Percentiles rank a stretch among this genome's conserved stretches.
Conservation (phyloP, 805 yeast genomes). For the Starmerella floris region DNA sequence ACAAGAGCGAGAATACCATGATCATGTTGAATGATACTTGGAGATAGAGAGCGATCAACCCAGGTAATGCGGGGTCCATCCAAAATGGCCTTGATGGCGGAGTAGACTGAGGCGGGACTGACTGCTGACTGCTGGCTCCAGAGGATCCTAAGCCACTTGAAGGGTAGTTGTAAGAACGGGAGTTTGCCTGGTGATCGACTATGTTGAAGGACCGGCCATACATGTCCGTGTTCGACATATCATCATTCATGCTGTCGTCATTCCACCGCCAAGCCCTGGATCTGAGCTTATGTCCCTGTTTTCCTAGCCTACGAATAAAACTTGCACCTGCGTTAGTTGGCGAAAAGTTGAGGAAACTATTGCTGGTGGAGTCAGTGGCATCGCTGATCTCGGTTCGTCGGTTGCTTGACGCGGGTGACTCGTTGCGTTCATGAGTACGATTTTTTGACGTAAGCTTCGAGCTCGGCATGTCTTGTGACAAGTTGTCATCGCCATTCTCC, state of each 20-base stretch:
- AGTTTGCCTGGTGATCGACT: no score
- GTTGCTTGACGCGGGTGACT: no score
- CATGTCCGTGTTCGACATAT: no score
- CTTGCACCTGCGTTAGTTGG: constrained; percentile 11
- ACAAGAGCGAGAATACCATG: constrained; percentile 39
- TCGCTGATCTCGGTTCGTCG: no score
- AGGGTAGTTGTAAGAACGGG: no score
- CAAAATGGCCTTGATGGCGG: constrained; percentile 7
- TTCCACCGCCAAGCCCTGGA: not conserved
- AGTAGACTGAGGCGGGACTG: not conserved
- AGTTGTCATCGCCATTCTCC: no score
- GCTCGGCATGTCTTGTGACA: no score
- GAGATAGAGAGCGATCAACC: constrained; percentile 45
- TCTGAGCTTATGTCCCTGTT: constrained; percentile 3
- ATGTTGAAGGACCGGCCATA: no score
- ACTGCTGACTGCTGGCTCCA: not conserved
- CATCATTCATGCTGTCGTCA: not conserved
- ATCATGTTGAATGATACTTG: constrained; percentile 48
- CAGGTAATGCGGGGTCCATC: constrained; percentile 32
- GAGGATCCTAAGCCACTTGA: not conserved
- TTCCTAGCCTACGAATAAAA: constrained; percentile 4
- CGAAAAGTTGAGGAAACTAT: constrained; percentile 14
- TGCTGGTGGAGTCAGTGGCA: constrained; percentile 2
- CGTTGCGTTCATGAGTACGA: no score
- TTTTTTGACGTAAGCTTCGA: no score